Base-by-base conservation (phyloP, 176 grass and related monocot species). In the Leersia perrieri region DNA sequence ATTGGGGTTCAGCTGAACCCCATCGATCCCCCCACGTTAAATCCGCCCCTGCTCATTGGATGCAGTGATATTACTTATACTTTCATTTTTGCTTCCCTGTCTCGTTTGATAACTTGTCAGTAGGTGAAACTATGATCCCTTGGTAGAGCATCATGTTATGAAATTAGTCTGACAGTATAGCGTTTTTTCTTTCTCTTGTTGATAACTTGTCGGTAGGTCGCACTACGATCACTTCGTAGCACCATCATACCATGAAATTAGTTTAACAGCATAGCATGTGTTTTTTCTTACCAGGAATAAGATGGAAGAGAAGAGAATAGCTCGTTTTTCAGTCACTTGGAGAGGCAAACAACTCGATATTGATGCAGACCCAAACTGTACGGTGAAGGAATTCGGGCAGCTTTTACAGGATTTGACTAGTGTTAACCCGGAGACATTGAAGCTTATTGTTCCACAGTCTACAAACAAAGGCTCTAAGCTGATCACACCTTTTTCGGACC, bases 381-480 rank as follows among this genome's bases (percentile, higher is more conserved):
- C 86, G 3, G 87, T 99, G 29, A 95, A 91, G 81, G 88, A 99
- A 60, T 90, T 95, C 11, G 92, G 92, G 26, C 84, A 99, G 40
- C 76, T 91, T 63, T 69, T 99, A 41, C 96, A 93, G 74, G 90
- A 88, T 11, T 76, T 99, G 63, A 93, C 92, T 63, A 91, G 87
- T 88, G 92, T 99, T 33, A 93, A 91, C 89, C 84, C 92, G 36
- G 92, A 95, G 42, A 99, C 92, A 2, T 66, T 99, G 78, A 95
- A 87, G 76, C 86, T 99, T 85, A 88, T 99, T 71, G 88, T 95
- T 83, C 96, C 88, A 28, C 85, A 89, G 29, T 77, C 72, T 62
- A 76, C 79, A 72, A 91, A 82, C 62, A 98, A 89, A 88, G 89
- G 92, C 74, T 98, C 96, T 41, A 95, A 91, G 79, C 27, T 98